phyloP scores from a whole-genome alignment of 2,329 filamentous ascomycete species.

The Aspergillus sp. region DNA sequence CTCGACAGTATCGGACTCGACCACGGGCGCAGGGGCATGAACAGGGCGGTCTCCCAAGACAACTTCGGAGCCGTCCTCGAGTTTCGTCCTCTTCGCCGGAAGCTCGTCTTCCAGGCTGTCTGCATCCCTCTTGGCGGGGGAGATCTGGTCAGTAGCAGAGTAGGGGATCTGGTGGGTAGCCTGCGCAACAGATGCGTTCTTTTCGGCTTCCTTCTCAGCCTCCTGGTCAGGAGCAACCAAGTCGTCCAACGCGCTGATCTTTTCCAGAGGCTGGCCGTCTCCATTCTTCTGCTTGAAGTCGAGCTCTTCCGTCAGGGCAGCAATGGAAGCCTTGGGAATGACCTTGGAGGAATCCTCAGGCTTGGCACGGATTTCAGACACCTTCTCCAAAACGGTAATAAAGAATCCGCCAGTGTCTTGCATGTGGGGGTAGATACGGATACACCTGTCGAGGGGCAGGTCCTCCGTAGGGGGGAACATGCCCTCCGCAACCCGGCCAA shows the following conservation, averaged over 20 bases:
- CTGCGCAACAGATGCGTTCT: constrained; percentile 39
- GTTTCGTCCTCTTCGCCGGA: constrained; percentile 49
- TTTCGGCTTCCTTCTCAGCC: constrained; percentile 33
- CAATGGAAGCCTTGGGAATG: constrained; percentile 42
- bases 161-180: constrained; percentile 37
- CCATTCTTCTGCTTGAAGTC: constrained; percentile 36
- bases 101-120: constrained; percentile 40
- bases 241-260: constrained; percentile 45
- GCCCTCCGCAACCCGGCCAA: constrained; percentile 70
- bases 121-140: constrained; percentile 36
- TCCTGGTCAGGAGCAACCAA: constrained; percentile 36
- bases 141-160: constrained; percentile 30
- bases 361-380: constrained; percentile 76
- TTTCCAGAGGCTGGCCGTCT: constrained; percentile 34
- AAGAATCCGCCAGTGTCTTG: constrained; percentile 98
- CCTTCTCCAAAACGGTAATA: constrained; percentile 92
- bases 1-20: constrained; percentile 26
- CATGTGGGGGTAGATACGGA: constrained; percentile 90
- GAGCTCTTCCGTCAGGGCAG: constrained; percentile 39
- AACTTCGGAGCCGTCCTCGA: constrained; percentile 42
- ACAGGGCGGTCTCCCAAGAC: constrained; percentile 41
- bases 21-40: constrained; percentile 32
- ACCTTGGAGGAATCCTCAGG: constrained; percentile 59
- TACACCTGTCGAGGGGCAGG: constrained; percentile 83
- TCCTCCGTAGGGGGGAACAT: constrained; percentile 76